phyloP scores from a whole-genome alignment of 2,329 filamentous ascomycete genomes.

The Dactylellina parvicollis region DNA sequence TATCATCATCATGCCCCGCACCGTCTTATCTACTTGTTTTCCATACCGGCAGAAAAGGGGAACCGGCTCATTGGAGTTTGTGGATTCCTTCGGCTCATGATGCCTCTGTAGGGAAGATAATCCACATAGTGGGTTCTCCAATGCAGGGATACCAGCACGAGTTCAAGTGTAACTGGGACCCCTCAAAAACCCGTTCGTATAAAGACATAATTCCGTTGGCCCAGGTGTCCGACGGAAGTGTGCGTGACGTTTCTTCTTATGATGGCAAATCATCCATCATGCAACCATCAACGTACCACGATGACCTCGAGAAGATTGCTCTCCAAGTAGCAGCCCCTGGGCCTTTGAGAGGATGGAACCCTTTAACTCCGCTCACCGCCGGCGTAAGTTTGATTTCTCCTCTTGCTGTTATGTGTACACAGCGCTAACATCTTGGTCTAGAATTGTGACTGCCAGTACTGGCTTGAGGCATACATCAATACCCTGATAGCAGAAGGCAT shows the following conservation, averaged over 20 bases:
- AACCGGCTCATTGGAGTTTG: neutral
- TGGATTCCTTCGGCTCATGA: neutral
- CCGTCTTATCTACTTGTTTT: neutral
- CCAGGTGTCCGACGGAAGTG: neutral
- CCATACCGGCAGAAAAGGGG: neutral
- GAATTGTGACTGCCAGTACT: neutral
- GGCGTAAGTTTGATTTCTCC: neutral
- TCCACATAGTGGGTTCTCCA: neutral
- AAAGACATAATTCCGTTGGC: neutral
- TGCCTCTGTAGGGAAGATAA: neutral
- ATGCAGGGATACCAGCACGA: neutral
- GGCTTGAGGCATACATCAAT: neutral
- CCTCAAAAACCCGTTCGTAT: neutral
- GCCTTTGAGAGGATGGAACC: neutral
- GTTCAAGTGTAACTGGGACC: neutral
- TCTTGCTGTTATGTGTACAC: neutral
- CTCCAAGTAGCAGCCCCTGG: neutral
- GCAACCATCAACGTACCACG: neutral
- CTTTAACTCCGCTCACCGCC: neutral
- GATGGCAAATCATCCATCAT: neutral
- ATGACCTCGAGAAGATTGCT: neutral
- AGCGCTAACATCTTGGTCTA: neutral
- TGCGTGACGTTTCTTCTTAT: neutral
- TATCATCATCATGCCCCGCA: too few relatives aligned
- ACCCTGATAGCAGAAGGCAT: neutral